These are phyloP conservation scores for Terfezia claveryi DNA, from an alignment of 495 filamentous ascomycete species.

Conservation along the genomic window DNA sequence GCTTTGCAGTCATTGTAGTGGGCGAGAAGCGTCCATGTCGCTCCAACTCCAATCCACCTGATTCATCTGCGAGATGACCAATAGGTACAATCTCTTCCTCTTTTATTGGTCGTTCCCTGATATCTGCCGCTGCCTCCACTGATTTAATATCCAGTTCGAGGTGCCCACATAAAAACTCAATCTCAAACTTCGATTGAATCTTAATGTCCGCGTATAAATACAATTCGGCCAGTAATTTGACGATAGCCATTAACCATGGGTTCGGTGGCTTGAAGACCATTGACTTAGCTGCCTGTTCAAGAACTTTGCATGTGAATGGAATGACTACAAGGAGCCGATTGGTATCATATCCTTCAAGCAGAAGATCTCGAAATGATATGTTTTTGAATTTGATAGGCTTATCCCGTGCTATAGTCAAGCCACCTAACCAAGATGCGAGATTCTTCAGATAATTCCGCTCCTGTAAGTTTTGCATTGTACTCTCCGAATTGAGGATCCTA, in stretches of 20 bases:
- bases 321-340: conserved; percentile 77
- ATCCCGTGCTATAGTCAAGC: conserved; percentile 78
- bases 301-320: conserved; percentile 88
- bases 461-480: conserved; percentile 50
- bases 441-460: conserved; percentile 83
- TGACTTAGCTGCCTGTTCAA: conserved; percentile 62
- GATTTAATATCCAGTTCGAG: conserved; percentile 69
- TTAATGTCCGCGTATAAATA: conserved; percentile 86
- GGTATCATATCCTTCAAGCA: conserved; percentile 78
- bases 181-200: conserved; percentile 90
- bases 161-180: conserved; percentile 86
- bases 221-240: conserved; percentile 68
- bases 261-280: conserved; percentile 85
- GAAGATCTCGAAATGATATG: conserved; percentile 85
- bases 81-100: conserved; percentile 10
- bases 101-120: conserved; percentile 36
- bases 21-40: conserved; percentile 42
- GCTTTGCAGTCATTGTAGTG: conserved; percentile 43
- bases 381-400: conserved; percentile 92
- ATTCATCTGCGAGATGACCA: not conserved
- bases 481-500: conserved; percentile 70
- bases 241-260: conserved; percentile 90
- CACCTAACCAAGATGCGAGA: conserved; percentile 76
- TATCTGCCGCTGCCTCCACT: conserved; percentile 62
- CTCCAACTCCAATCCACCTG: not conserved